These are phyloP conservation scores for Colletotrichum melonis DNA, from an alignment of 2,329 filamentous ascomycete species.

Conservation along the genomic window DNA sequence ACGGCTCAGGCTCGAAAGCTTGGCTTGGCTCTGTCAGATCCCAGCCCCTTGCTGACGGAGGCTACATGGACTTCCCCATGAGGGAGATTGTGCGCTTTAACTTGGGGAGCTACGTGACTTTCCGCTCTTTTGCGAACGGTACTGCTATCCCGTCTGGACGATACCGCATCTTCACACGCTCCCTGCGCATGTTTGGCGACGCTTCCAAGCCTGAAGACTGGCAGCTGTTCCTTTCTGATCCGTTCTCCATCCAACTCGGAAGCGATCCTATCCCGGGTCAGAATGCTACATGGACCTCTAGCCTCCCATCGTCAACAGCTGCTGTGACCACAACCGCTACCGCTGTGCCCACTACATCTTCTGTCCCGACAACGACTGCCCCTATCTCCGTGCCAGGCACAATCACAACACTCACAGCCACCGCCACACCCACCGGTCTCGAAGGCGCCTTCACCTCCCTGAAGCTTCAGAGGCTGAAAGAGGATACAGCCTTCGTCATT, in stretches of 20 bases:
- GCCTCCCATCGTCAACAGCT: neutral
- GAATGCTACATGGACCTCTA: slow-evolving; percentile 6
- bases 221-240: slow-evolving; percentile 53
- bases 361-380: neutral
- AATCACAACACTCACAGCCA: slow-evolving; percentile 31
- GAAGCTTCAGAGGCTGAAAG: slow-evolving; percentile 16
- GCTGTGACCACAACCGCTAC: slow-evolving; percentile 6
- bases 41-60: neutral
- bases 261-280: slow-evolving; percentile 26
- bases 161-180: slow-evolving; percentile 49
- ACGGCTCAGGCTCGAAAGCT: slow-evolving; percentile 16
- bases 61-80: slow-evolving; percentile 27
- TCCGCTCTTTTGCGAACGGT: slow-evolving; percentile 36
- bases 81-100: slow-evolving; percentile 31
- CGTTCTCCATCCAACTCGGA: slow-evolving; percentile 35
- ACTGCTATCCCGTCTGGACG: slow-evolving; percentile 31
- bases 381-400: slow-evolving; percentile 24
- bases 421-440: slow-evolving; percentile 28
- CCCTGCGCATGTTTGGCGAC: slow-evolving; percentile 63
- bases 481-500: neutral
- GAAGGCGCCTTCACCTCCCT: slow-evolving; percentile 21
- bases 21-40: slow-evolving; percentile 34
- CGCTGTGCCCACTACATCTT: slow-evolving; percentile 1
- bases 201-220: slow-evolving; percentile 55
- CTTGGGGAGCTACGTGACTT: slow-evolving; percentile 24